These are phyloP conservation scores for Climacium dendroides DNA, from an alignment of 225 moss, liverwort and hornwort species.

Conservation along the genomic window DNA sequence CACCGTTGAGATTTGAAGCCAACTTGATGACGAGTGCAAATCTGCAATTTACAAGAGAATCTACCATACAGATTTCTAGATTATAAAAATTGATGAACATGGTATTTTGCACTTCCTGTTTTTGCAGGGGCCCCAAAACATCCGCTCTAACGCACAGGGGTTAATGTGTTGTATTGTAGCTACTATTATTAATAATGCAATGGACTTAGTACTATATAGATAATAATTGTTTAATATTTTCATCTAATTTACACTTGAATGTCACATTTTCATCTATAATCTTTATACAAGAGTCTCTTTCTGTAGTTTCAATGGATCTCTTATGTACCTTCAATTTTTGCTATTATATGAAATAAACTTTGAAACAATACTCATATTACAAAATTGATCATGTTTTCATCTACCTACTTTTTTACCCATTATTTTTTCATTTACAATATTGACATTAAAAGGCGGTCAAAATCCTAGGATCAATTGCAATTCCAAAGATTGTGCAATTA, in stretches of 20 bases:
- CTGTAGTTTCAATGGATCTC: not conserved
- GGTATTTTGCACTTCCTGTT: too few species aligned
- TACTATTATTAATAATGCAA: not conserved
- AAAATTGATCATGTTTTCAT: not conserved
- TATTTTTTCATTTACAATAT: not conserved
- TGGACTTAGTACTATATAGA: not conserved
- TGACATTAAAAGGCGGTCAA: accelerated
- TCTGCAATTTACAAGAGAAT: too few species aligned
- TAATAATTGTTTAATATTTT: not conserved
- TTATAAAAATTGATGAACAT: too few species aligned
- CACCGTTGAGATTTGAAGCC: too few species aligned
- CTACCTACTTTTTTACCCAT: not conserved
- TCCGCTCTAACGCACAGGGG: too few species aligned
- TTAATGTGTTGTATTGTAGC: not conserved
- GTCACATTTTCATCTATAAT: not conserved
- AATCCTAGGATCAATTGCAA: accelerated
- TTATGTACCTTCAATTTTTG: not conserved
- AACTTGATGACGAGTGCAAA: too few species aligned
- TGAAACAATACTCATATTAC: not conserved
- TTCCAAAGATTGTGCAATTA: not conserved
- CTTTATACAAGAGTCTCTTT: not conserved
- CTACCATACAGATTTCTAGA: too few species aligned
- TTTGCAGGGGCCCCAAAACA: too few species aligned
- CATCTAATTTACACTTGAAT: not conserved
- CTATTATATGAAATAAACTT: not conserved